Evolutionary conservation across 495 filamentous ascomycete genomes (phyloP).

Genomic region (Aspergillus baeticus): DNA sequence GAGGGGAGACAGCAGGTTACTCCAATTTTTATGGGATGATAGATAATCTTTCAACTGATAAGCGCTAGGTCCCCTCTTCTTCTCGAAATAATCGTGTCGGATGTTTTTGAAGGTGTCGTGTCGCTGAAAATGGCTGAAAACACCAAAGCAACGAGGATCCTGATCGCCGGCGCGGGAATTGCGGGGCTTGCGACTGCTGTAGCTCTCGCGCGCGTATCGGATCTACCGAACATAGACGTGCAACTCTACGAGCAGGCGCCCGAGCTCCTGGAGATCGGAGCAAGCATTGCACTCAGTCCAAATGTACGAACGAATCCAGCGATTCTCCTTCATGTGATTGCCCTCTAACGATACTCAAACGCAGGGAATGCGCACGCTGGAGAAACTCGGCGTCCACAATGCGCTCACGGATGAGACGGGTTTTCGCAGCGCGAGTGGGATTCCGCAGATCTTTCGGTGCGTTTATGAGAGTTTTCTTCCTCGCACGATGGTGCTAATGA

Average conservation of each 20-base stretch:
- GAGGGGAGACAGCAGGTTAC: not conserved
- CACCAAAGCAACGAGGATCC: slow-evolving; percentile 30
- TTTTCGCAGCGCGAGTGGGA: slow-evolving; percentile 39
- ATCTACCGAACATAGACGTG: slow-evolving; percentile 35
- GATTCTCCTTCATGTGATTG: too few relatives aligned
- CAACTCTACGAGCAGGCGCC: slow-evolving; percentile 46
- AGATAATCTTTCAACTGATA: not conserved
- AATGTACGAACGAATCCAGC: slow-evolving; percentile 32
- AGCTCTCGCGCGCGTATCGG: slow-evolving; percentile 26
- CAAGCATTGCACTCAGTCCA: slow-evolving; percentile 49
- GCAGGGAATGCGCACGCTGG: slow-evolving; percentile 45
- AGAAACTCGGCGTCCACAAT: slow-evolving; percentile 42
- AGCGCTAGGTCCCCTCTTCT: not conserved
- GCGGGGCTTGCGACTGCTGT: slow-evolving; percentile 48
- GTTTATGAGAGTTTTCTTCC: not conserved
- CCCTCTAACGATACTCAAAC: too few relatives aligned
- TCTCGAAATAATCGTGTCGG: not conserved
- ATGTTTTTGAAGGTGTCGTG: not conserved
- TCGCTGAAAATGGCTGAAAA: slow-evolving; percentile 13
- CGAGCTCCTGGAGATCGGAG: slow-evolving; percentile 47
- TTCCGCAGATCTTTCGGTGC: slow-evolving; percentile 36
- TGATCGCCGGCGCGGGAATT: slow-evolving; percentile 49
- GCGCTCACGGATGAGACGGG: slow-evolving; percentile 39
- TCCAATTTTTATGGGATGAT: not conserved
- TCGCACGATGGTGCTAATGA: not conserved